Evolutionary conservation across 305 asterid genomes (phyloP).

Genomic region (Ilex paraguariensis): DNA sequence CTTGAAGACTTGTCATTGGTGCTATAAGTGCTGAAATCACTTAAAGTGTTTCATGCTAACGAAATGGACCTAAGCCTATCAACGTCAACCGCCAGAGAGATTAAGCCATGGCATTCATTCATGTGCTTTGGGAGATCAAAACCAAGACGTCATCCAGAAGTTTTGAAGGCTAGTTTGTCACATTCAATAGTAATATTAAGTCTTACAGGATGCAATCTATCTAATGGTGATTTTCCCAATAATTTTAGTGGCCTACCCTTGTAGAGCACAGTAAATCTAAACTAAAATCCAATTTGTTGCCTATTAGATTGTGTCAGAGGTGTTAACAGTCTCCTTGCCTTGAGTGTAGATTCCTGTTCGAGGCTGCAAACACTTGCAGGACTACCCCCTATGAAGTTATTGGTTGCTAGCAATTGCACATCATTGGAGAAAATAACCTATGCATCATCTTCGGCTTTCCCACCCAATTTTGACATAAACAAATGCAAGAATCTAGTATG

Average conservation of each 20-base stretch:
- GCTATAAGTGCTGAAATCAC: not conserved
- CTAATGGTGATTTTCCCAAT: not conserved
- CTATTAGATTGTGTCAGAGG: not conserved
- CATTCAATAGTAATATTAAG: not conserved
- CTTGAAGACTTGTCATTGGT: not conserved
- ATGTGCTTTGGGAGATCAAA: not conserved
- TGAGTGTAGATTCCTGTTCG: too few relatives aligned
- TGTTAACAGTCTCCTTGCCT: not conserved
- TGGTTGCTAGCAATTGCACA: too few relatives aligned
- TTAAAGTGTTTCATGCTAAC: not conserved
- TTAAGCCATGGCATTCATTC: not conserved
- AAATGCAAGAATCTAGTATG: not conserved
- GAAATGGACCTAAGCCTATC: not conserved
- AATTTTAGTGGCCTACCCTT: not conserved
- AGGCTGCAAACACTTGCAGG: too few relatives aligned
- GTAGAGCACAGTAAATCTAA: not conserved
- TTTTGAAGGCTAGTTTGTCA: not conserved
- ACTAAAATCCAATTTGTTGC: not conserved
- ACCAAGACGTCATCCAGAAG: not conserved
- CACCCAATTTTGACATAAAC: slow-evolving; percentile 6
- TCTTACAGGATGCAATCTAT: not conserved
- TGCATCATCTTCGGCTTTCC: not conserved
- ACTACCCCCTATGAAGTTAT: too few relatives aligned
- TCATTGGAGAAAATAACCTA: too few relatives aligned
- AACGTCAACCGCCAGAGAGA: not conserved